Evolutionary conservation across 352 stramenopile genomes (phyloP).

Genomic region (Phytophthora foliorum): DNA sequence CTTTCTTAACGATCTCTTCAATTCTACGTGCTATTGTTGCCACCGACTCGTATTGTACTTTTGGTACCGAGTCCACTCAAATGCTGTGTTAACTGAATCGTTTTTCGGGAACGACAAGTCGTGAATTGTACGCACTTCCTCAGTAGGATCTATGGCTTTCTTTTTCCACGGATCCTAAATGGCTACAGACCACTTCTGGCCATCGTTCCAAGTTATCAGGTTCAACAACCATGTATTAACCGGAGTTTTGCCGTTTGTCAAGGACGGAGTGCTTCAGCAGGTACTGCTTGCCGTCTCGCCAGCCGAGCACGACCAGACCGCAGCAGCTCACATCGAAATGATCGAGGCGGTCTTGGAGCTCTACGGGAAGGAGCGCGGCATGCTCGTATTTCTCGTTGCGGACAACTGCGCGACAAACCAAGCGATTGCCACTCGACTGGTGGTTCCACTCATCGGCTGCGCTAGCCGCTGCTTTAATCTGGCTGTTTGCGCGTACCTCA

Average conservation of each 20-base stretch:
- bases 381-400: no score
- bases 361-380: no score
- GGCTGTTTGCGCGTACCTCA: background rate
- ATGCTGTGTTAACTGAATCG: conserved; percentile 11
- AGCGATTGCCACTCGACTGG: conserved; percentile 4
- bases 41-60: conserved; percentile 22
- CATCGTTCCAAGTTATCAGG: no score
- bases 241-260: no score
- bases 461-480: conserved; percentile 13
- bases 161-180: no score
- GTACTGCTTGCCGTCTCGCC: background rate
- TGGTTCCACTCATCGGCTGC: conserved; percentile 3
- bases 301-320: background rate
- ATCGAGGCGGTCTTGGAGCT: no score
- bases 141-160: conserved; percentile 12
- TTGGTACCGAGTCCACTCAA: background rate
- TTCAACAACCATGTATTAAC: no score
- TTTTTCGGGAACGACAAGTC: conserved; percentile 18
- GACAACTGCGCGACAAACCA: no score
- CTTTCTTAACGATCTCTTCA: no score
- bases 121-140: conserved; percentile 25
- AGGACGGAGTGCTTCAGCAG: background rate
- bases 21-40: conserved; percentile 14
- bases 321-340: conserved; percentile 11
- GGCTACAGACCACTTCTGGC: no score